Base-by-base conservation (phyloP, 2,329 filamentous ascomycete genomes). In the Sporothrix euskadiensis region DNA sequence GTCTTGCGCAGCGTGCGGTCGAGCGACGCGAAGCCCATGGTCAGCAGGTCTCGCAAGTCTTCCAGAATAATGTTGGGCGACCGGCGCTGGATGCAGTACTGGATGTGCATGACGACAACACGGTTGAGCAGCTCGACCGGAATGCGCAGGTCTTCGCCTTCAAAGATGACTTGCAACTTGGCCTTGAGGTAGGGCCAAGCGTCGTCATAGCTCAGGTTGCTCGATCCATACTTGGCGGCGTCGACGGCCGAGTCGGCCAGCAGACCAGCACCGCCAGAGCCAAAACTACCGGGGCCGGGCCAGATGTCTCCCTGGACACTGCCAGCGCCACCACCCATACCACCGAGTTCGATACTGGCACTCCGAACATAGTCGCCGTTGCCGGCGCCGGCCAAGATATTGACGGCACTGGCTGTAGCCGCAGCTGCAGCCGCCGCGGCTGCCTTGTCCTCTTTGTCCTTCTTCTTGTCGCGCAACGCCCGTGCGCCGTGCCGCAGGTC, bases 61-160 rank as follows among this genome's bases (percentile, higher is more conserved):
- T 95, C 92, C 12, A 95, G 84, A 73, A 96, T 88, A 54, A 90
- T 84, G 70, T 89, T 88, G 0, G 92, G 91, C 0, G 89, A 88
- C 57, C 92, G 88, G 73, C 91, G 90, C 79, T 93, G 90, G 69
- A 95, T 88, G 79, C 92, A 94, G 74, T 90, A 91, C 78, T 92
- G 89, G 14, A 96, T 89, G 79, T 96, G 92, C 77, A 93, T 88
- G 75, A 87, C 88, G n/a, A 95, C 92, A 1, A 95, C 86, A 22
- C 90, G 86, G 78, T 97, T 97, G 78, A 96, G 90, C 78, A 95
- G 92, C 80, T 97, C 93, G 6, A 96, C 88, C 0, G 93, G 92
- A n/a, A 93, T 85, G 49, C 92, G 87, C 22, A 94, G 83, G 76
- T 94, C 92, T 79, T 95, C 93, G 41, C 92, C 92, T 76, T 94